Evolutionary conservation across 352 stramenopile species (phyloP).

Genomic region (Phytophthora megakarya): DNA sequence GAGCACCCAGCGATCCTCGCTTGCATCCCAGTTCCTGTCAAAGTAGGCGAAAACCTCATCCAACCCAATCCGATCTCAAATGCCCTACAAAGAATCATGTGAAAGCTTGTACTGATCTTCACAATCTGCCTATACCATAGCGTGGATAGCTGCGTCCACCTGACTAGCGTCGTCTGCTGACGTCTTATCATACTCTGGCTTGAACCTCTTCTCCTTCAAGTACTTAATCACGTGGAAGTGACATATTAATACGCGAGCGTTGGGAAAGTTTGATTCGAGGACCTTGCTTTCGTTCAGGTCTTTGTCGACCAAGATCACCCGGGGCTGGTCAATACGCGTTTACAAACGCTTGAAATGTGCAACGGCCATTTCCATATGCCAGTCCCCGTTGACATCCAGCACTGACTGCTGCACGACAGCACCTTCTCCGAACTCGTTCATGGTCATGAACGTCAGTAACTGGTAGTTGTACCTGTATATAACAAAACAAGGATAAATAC

Average conservation of each 20-base stretch:
- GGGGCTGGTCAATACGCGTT: not conserved
- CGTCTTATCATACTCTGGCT: conserved; percentile 21
- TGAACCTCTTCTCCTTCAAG: conserved; percentile 7
- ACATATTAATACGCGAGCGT: conserved; percentile 15
- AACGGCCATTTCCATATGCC: conserved; percentile 1
- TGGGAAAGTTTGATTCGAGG: conserved; percentile 11
- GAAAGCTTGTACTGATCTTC: not conserved
- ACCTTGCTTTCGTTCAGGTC: conserved; percentile 8
- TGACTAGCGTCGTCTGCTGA: conserved; percentile 16
- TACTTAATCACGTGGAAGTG: conserved; percentile 34
- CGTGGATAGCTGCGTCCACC: conserved; percentile 19
- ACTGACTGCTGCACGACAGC: too few species aligned
- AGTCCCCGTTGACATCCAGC: conserved; percentile 1
- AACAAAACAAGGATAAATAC: too few species aligned
- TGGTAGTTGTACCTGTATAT: too few species aligned
- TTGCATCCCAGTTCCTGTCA: too few species aligned
- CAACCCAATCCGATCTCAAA: conserved; percentile 9
- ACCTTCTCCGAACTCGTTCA: too few species aligned
- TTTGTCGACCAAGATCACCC: not conserved
- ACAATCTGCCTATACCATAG: conserved; percentile 19
- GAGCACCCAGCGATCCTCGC: too few species aligned
- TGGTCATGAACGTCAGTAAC: too few species aligned
- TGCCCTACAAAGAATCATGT: not conserved
- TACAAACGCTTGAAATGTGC: not conserved
- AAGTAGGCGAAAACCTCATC: too few species aligned